Evolutionary conservation across 305 asterid species (phyloP).

Genomic region (Withania somnifera): DNA sequence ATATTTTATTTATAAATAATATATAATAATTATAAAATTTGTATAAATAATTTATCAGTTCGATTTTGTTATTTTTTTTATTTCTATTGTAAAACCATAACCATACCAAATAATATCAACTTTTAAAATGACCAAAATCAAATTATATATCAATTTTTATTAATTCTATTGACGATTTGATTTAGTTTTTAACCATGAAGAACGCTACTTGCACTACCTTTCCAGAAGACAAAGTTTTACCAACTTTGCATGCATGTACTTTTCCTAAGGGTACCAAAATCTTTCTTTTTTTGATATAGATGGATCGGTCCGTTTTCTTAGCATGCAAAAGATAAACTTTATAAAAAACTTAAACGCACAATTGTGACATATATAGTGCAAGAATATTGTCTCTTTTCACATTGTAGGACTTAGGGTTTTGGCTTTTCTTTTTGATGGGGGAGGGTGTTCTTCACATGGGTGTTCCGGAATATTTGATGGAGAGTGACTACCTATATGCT

Average conservation of each 20-base stretch:
- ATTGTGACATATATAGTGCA: background rate
- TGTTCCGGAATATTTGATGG: background rate
- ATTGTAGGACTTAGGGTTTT: background rate
- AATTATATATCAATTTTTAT: no score
- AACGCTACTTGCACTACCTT: background rate
- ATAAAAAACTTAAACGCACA: background rate
- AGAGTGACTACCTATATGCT: background rate
- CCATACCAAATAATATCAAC: no score
- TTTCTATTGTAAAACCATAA: no score
- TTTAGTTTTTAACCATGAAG: no score
- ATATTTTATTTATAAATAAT: no score
- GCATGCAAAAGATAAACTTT: background rate
- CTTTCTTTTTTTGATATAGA: background rate
- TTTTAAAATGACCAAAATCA: no score
- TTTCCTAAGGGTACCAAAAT: background rate
- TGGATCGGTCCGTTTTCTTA: background rate
- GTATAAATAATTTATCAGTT: no score
- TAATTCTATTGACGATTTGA: no score
- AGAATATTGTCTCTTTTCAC: background rate
- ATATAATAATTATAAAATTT: no score
- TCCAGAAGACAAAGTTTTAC: background rate
- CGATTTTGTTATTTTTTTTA: no score
- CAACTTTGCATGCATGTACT: background rate
- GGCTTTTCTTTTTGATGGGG: background rate
- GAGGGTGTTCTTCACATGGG: constrained; percentile 6